Evolutionary conservation across 2,329 filamentous ascomycete species (phyloP), one percentile per base, ranked within the genome.

Genomic region (Ilyonectria destructans): DNA sequence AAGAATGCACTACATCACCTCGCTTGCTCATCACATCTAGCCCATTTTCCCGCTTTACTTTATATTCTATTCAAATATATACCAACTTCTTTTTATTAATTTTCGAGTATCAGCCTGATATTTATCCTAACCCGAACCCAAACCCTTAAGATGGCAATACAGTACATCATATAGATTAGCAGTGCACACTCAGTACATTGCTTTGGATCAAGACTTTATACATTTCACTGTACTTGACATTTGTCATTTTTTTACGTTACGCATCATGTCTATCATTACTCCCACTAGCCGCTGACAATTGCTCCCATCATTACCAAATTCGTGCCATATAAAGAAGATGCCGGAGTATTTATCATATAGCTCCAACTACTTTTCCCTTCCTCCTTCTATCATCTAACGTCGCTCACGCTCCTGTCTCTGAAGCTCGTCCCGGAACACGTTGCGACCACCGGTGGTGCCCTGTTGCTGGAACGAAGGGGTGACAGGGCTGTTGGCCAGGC

Each of bases 371-470:
- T 40, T 29, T 9, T 21, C 29, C 29, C 13, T 46, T 19, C 13
- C 48, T 48, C 43, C 43, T 63, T 37, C 52, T 69, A 23, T 37
- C 57, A 29, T 68, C 69, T 68, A 64, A 15, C 49, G 69, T 57
- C 83, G 81, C 74, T 84, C 81, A 40, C 78, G 70, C 12, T 85
- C 76, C 77, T 88, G 86, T 71, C 86, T 82, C 67, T 75, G 79
- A 70, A 88, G 65, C 79, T 88, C 86, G 5, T 87, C 85, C 1
- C 85, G 80, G 76, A 88, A 88, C 6, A 80, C 77, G 59, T 88
- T 88, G 33, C 76, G 72, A 8, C 75, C 74, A 21, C 80, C 78
- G 13, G 74, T 75, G 17, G 73, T 77, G 45, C 77, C 72, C 64
- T 83, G 81, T 19, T 82, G 77, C 74, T 83, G 80, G 55, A 83